Percentiles rank a stretch among this genome's conserved stretches.
Evolutionary conservation across 2,329 filamentous ascomycete genomes (phyloP).

Genomic region (Fusarium nygamai): DNA sequence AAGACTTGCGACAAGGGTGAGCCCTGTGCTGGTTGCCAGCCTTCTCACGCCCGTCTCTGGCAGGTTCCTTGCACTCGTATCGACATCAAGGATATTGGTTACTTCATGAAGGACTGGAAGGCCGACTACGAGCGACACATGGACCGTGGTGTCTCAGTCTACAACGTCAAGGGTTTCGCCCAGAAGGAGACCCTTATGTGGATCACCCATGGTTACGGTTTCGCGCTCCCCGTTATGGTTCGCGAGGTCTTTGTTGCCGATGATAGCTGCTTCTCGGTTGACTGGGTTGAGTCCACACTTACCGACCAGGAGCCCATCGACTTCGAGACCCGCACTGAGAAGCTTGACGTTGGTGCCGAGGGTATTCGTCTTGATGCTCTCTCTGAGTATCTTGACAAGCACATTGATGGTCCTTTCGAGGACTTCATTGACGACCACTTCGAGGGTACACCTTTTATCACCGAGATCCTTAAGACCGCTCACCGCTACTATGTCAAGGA

Average conservation of each 20-base stretch:
- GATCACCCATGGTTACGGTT: slow-evolving; percentile 96
- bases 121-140: slow-evolving; percentile 94
- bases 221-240: slow-evolving; percentile 90
- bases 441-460: slow-evolving; percentile 93
- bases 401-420: slow-evolving; percentile 92
- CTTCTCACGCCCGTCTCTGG: slow-evolving; percentile 94
- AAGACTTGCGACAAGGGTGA: slow-evolving; percentile 99
- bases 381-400: slow-evolving; percentile 92
- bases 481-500: slow-evolving; percentile 93
- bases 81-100: slow-evolving; percentile 97
- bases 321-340: slow-evolving; percentile 88
- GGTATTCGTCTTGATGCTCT: slow-evolving; percentile 84
- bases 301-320: slow-evolving; percentile 75
- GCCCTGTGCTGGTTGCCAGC: slow-evolving; percentile 93
- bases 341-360: slow-evolving; percentile 87
- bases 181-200: slow-evolving; percentile 78
- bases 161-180: slow-evolving; percentile 89
- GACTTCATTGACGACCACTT: slow-evolving; percentile 96
- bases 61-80: slow-evolving; percentile 98
- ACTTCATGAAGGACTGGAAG: slow-evolving; percentile 99
- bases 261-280: slow-evolving; percentile 90
- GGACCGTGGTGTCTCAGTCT: slow-evolving; percentile 86
- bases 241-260: slow-evolving; percentile 93
- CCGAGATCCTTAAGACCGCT: slow-evolving; percentile 94
- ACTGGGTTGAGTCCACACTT: slow-evolving; percentile 88